These are phyloP conservation scores for Oropetium thomaeum DNA, from an alignment of 176 grass and related monocot species.

Conservation along the genomic window DNA sequence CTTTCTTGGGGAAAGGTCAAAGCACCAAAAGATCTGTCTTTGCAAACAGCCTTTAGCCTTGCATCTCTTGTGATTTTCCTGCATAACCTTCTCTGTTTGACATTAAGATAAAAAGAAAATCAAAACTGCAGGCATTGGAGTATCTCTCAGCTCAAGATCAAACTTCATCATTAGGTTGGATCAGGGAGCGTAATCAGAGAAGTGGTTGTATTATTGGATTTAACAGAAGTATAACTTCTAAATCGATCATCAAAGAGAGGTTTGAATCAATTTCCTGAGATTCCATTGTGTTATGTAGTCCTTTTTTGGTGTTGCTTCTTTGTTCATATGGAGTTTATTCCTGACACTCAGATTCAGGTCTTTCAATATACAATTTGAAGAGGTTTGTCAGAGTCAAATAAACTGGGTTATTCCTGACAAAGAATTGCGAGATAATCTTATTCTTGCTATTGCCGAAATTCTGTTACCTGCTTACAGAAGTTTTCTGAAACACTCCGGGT, in stretches of 20 bases:
- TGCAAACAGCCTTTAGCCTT: background rate
- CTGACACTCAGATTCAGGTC: slow-evolving; percentile 48
- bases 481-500: slow-evolving; percentile 64
- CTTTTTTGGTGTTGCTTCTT: slow-evolving; percentile 1
- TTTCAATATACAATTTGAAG: slow-evolving; percentile 64
- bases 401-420: slow-evolving; percentile 66
- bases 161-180: slow-evolving; percentile 42
- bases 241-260: slow-evolving; percentile 41
- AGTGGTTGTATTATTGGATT: slow-evolving; percentile 25
- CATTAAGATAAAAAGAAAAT: background rate
- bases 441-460: slow-evolving; percentile 67
- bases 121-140: slow-evolving; percentile 47
- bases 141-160: slow-evolving; percentile 55
- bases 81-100: background rate
- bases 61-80: background rate
- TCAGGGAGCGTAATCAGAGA: slow-evolving; percentile 22
- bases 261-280: background rate
- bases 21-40: slow-evolving; percentile 10
- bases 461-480: slow-evolving; percentile 75
- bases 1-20: slow-evolving; percentile 68
- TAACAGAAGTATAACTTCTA: slow-evolving; percentile 27
- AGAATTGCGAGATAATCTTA: slow-evolving; percentile 52
- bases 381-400: slow-evolving; percentile 53
- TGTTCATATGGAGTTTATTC: slow-evolving; percentile 13
- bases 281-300: background rate